Evolutionary conservation across 2,329 filamentous ascomycete species (phyloP).

Genomic region (Cladosporium sp.): DNA sequence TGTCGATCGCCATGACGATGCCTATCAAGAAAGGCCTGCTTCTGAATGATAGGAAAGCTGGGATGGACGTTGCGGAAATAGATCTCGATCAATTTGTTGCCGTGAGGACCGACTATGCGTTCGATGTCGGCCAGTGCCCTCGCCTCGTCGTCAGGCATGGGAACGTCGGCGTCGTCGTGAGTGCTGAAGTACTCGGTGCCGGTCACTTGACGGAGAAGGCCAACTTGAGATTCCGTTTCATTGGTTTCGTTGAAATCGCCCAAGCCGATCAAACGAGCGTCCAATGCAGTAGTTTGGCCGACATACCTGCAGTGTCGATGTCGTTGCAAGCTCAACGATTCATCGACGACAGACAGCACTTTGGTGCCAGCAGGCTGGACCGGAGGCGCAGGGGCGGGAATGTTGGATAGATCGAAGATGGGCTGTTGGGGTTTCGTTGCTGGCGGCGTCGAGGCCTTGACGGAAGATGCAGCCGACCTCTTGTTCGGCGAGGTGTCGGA

Average conservation of each 20-base stretch:
- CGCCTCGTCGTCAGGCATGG: constrained; percentile 62
- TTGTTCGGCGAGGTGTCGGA: constrained; percentile 21
- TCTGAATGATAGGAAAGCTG: constrained; percentile 75
- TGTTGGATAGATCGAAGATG: constrained; percentile 4
- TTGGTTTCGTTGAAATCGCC: constrained; percentile 75
- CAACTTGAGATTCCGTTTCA: constrained; percentile 64
- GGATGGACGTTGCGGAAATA: constrained; percentile 80
- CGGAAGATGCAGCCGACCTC: constrained; percentile 17
- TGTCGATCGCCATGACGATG: constrained; percentile 66
- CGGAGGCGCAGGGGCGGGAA: not conserved
- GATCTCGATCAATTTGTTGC: constrained; percentile 68
- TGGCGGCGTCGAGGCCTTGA: constrained; percentile 11
- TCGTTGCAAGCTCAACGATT: constrained; percentile 63
- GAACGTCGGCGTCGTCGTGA: constrained; percentile 66
- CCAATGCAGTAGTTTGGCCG: constrained; percentile 75
- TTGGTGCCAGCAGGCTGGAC: constrained; percentile 19
- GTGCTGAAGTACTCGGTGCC: constrained; percentile 73
- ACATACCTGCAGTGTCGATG: constrained; percentile 79
- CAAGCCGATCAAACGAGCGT: constrained; percentile 74
- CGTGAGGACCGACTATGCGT: constrained; percentile 67
- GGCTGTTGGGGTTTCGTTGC: constrained; percentile 9
- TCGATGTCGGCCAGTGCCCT: constrained; percentile 69
- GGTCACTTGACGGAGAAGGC: constrained; percentile 65
- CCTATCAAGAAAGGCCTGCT: constrained; percentile 71
- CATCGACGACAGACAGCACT: constrained; percentile 34